phyloP scores from a whole-genome alignment of 192 early-diverging fungal genomes.

The Obelidium mucronatum region DNA sequence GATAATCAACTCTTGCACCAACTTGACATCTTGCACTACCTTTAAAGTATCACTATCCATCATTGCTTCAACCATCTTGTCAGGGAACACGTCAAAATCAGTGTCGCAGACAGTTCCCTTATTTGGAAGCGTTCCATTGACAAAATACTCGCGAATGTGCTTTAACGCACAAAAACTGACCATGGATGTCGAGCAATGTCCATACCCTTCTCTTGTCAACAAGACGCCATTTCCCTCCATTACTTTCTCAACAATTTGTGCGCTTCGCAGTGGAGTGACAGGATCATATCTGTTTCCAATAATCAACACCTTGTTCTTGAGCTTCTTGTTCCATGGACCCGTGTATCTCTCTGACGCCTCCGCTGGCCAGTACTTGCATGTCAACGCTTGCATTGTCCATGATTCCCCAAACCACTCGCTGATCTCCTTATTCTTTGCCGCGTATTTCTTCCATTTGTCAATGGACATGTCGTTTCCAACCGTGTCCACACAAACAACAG shows the following conservation, averaged over 20 bases:
- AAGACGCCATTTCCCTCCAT: slow-evolving; percentile 45
- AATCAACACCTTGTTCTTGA: slow-evolving; percentile 43
- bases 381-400: neutral
- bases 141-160: slow-evolving; percentile 40
- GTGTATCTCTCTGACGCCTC: slow-evolving; percentile 43
- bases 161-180: slow-evolving; percentile 41
- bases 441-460: neutral
- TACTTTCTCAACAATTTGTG: slow-evolving; percentile 17
- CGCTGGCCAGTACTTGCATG: slow-evolving; percentile 46
- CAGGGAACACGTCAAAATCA: slow-evolving; percentile 18
- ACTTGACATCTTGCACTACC: neutral
- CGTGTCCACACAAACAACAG: neutral
- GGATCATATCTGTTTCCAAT: slow-evolving; percentile 56
- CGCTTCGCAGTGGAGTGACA: slow-evolving; percentile 53
- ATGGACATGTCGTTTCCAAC: neutral
- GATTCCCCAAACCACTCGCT: slow-evolving; percentile 5
- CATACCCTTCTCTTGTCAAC: slow-evolving; percentile 44
- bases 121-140: neutral
- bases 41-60: neutral
- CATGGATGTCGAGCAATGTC: slow-evolving; percentile 50
- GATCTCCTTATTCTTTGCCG: neutral
- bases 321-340: slow-evolving; percentile 55
- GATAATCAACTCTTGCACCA: neutral
- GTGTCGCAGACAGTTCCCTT: slow-evolving; percentile 16
- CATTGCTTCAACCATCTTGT: neutral